These are phyloP conservation scores for Collybiopsis luxurians DNA, from an alignment of 768 basidiomycete species.

Conservation along the genomic window DNA sequence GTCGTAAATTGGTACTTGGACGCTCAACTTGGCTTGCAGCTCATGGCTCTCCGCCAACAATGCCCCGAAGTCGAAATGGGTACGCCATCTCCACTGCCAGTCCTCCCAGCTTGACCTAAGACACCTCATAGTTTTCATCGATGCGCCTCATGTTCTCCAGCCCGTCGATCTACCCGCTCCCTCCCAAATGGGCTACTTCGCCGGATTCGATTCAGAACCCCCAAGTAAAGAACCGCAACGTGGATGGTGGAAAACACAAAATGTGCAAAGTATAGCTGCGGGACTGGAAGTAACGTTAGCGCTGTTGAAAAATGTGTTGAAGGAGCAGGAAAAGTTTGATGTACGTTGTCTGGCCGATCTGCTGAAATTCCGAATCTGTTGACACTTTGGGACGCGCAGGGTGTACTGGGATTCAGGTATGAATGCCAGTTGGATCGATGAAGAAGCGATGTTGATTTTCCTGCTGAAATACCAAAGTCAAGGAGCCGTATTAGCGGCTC, in stretches of 20 bases:
- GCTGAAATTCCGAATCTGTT: slow-evolving; percentile 1
- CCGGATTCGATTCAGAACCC: slow-evolving; percentile 41
- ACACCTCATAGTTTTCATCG: slow-evolving; percentile 59
- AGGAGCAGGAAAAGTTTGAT: slow-evolving; percentile 57
- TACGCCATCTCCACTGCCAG: neutral
- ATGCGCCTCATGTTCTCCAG: slow-evolving; percentile 65
- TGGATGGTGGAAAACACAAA: slow-evolving; percentile 69
- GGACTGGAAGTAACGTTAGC: slow-evolving; percentile 61
- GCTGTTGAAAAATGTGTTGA: slow-evolving; percentile 54
- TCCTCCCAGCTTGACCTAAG: neutral
- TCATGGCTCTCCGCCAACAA: slow-evolving; percentile 1
- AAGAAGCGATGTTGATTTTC: neutral
- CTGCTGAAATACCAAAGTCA: slow-evolving; percentile 42
- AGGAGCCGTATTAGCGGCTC: slow-evolving; percentile 72
- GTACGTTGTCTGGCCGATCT: slow-evolving; percentile 36
- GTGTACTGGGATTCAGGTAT: slow-evolving; percentile 79
- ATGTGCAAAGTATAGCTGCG: slow-evolving; percentile 43
- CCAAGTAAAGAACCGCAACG: slow-evolving; percentile 45
- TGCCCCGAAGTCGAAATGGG: neutral
- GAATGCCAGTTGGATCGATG: slow-evolving; percentile 5
- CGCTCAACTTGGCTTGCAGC: neutral
- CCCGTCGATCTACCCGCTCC: slow-evolving; percentile 53
- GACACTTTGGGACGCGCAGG: slow-evolving; percentile 41
- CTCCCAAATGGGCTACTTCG: slow-evolving; percentile 32
- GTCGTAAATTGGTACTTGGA: neutral